Evolutionary conservation across 192 early-diverging fungal genomes (phyloP), one percentile per base, ranked within the genome.

Genomic region (Backusella tuberculispora): DNA sequence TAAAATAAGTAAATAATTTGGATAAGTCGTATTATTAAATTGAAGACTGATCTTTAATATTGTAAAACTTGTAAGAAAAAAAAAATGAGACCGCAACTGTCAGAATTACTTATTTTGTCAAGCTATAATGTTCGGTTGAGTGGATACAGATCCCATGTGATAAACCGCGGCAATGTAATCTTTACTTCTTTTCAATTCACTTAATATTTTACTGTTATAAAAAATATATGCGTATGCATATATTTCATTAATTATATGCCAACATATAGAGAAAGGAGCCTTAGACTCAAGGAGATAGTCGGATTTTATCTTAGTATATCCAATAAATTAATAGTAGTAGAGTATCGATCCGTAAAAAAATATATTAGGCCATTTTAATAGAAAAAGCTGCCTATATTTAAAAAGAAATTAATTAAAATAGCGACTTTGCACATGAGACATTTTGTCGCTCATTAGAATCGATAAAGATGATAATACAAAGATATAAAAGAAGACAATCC

Each of bases 11-110:
- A 1, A 5, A 60, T 60, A 24, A 24, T 14, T 60, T 5, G 26
- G 21, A 60, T 26, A 60, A 60, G 24, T 60, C 53, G 9, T 60
- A 24, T 26, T 60, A 14, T 60, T 13, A 60, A 60, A 26, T 26
- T 24, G 53, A 13, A 26, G 21, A 5, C 53, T 60, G 53, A 26
- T 60, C 53, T 60, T 60, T 26, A 60, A 60, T 60, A 26, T 60
- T 60, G 53, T 60, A 60, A 60, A 60, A 60, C 53, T 60, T 24
- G 53, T 26, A 60, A 26, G 53, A 26, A 60, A 60, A 56, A 47
- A 60, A 60, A 60, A 60, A 60, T 60, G 53, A 60, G 53, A 60
- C 53, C 53, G 21, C 53, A 60, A 60, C 53, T 60, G 21, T 60
- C 21, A 26, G 24, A 26, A 60, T 60, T 60, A 60, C 53, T 24